Evolutionary conservation across 164 flowering plant genomes (phyloP).

Genomic region (Kingdonia uniflora): DNA sequence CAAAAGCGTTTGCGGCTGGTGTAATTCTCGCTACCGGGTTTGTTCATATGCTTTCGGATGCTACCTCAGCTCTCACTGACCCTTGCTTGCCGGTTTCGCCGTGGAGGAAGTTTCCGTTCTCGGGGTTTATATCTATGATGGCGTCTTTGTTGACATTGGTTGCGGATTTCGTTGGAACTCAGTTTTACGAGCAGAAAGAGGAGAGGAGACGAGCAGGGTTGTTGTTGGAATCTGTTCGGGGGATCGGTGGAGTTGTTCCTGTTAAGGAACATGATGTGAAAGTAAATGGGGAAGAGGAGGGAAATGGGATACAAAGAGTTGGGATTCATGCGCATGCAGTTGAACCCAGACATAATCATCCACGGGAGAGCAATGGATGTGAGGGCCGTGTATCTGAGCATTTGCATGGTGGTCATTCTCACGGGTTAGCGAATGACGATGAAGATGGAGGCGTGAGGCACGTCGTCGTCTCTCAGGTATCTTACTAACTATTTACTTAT

Average conservation of each 20-base stretch:
- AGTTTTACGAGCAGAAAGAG: conserved; percentile 70
- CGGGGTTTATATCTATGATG: conserved; percentile 82
- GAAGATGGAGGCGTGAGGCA: conserved; percentile 45
- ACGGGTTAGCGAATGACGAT: conserved; percentile 23
- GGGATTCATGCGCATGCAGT: conserved; percentile 95
- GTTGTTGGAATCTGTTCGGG: conserved; percentile 18
- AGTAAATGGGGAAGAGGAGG: conserved; percentile 69
- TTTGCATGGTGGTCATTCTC: conserved; percentile 25
- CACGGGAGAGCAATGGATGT: conserved; percentile 48
- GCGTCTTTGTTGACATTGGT: conserved; percentile 61
- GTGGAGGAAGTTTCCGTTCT: conserved; percentile 74
- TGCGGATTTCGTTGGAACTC: conserved; percentile 74
- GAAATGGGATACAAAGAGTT: conserved; percentile 87
- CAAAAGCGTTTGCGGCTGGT: conserved; percentile 95
- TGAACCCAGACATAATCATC: conserved; percentile 76
- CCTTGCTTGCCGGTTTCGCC: conserved; percentile 64
- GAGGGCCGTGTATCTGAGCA: conserved; percentile 27
- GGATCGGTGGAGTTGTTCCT: neutral
- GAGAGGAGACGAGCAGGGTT: conserved; percentile 13
- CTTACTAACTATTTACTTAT: neutral
- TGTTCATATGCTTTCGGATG: conserved; percentile 88
- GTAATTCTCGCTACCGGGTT: conserved; percentile 93
- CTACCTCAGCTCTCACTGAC: conserved; percentile 39
- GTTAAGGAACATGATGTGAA: conserved; percentile 21
- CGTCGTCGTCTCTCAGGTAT: conserved; percentile 90